A percentile compares a stretch with the other conserved stretches of the same genome.
phyloP scores from a whole-genome alignment of 805 yeast species.

The Ogataea philodendri region DNA sequence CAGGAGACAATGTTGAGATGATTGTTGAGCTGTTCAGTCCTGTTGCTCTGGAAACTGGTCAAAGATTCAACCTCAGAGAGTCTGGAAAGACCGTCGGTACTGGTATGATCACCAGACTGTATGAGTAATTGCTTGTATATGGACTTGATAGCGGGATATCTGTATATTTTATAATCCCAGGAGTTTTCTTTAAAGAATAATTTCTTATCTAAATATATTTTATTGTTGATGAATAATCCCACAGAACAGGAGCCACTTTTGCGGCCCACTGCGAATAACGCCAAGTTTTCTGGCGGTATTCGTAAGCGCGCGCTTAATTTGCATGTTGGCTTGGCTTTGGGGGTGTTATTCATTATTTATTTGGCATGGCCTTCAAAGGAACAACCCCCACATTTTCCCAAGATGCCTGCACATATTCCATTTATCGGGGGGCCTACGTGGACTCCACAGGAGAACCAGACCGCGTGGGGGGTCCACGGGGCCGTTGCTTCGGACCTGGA shows the following conservation, averaged over 20 bases:
- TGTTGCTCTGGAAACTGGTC: conserved; percentile 93
- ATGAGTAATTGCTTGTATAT: conserved; percentile 25
- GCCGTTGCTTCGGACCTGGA: conserved; percentile 71
- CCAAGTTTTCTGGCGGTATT: too few relatives aligned
- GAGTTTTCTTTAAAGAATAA: not conserved
- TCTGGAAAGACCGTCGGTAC: conserved; percentile 99
- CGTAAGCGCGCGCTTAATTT: not conserved
- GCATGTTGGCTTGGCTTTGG: not conserved
- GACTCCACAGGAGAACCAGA: conserved; percentile 39
- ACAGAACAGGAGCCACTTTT: conserved; percentile 4
- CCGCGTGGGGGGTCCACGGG: conserved; percentile 44
- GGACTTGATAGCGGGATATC: conserved; percentile 8
- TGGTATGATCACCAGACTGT: conserved; percentile 84
- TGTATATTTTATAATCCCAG: conserved; percentile 8
- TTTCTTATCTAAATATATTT: conserved; percentile 4
- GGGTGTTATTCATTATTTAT: conserved; percentile 1
- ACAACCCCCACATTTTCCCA: conserved; percentile 8
- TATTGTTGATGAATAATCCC: conserved; percentile 1
- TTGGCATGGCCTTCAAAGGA: not conserved
- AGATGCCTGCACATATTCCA: conserved; percentile 32
- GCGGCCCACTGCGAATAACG: not conserved
- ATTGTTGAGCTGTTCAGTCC: conserved; percentile 84
- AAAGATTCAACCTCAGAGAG: conserved; percentile 98
- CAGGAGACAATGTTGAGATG: conserved; percentile 99
- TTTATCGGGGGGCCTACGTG: conserved; percentile 40